These are phyloP conservation scores for Vaccinium corymbosum DNA, from an alignment of 148 eudicot genomes.

Conservation along the genomic window DNA sequence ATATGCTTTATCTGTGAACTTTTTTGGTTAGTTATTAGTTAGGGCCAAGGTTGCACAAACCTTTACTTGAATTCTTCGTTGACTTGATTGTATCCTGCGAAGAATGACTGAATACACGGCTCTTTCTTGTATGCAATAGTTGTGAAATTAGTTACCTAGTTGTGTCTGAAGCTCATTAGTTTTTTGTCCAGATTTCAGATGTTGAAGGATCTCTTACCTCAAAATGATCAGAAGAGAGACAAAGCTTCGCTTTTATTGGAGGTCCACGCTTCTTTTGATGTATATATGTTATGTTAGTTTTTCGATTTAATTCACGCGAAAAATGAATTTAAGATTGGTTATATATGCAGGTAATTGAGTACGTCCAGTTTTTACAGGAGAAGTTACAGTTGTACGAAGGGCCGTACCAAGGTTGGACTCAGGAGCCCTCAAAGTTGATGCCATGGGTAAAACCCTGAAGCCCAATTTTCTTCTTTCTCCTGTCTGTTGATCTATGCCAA, in stretches of 20 bases:
- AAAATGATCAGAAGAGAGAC: constrained; percentile 91
- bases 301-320: background rate
- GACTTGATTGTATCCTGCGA: background rate
- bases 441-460: constrained; percentile 56
- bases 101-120: background rate
- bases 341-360: constrained; percentile 72
- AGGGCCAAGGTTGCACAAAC: background rate
- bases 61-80: background rate
- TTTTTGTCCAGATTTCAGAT: constrained; percentile 68
- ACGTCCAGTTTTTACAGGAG: constrained; percentile 77
- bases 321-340: background rate
- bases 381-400: constrained; percentile 73
- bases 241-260: constrained; percentile 91
- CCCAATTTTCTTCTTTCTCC: background rate
- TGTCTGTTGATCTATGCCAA: background rate
- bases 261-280: constrained; percentile 39
- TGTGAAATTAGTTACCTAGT: background rate
- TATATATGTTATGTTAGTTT: background rate
- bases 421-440: constrained; percentile 60
- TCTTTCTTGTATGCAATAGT: background rate
- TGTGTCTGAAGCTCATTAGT: constrained; percentile 10
- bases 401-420: constrained; percentile 64
- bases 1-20: background rate
- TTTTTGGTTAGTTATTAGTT: background rate
- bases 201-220: constrained; percentile 81